phyloP scores from a whole-genome alignment of 176 grass and related monocot species.

The Lolium perenne region DNA sequence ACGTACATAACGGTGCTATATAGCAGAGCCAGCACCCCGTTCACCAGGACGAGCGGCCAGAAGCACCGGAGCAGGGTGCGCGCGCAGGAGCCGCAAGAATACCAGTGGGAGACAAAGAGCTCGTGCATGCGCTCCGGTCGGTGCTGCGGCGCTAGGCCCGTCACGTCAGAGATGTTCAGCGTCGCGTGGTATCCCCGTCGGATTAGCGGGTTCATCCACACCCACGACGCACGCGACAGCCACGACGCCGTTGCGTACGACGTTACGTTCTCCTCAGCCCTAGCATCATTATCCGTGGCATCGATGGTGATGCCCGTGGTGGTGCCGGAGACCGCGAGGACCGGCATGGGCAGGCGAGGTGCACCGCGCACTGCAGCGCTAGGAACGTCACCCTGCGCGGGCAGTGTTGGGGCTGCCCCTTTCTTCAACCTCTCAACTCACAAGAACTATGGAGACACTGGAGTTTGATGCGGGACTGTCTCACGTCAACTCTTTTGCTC shows the following conservation, averaged over 20 bases:
- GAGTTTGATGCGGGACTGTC: too few relatives aligned
- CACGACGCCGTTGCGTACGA: too few relatives aligned
- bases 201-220: conserved; percentile 61
- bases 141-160: conserved; percentile 57
- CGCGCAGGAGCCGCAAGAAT: not conserved
- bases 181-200: conserved; percentile 54
- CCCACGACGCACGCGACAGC: not conserved
- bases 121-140: conserved; percentile 70
- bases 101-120: conserved; percentile 63
- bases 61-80: conserved; percentile 71
- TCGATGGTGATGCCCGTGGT: conserved; percentile 31
- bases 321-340: conserved; percentile 42
- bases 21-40: conserved; percentile 54
- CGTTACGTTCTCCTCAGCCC: not conserved
- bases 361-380: too few relatives aligned
- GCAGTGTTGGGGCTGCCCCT: too few relatives aligned
- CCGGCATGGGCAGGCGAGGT: not conserved
- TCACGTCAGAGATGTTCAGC: conserved; percentile 70
- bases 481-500: too few relatives aligned
- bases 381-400: too few relatives aligned
- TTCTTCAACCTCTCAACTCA: too few relatives aligned
- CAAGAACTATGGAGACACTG: too few relatives aligned
- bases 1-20: conserved; percentile 79
- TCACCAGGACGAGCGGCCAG: conserved; percentile 65
- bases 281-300: not conserved